phyloP scores from a whole-genome alignment of 495 filamentous ascomycete species.

The Amphirosellinia nigrospora region DNA sequence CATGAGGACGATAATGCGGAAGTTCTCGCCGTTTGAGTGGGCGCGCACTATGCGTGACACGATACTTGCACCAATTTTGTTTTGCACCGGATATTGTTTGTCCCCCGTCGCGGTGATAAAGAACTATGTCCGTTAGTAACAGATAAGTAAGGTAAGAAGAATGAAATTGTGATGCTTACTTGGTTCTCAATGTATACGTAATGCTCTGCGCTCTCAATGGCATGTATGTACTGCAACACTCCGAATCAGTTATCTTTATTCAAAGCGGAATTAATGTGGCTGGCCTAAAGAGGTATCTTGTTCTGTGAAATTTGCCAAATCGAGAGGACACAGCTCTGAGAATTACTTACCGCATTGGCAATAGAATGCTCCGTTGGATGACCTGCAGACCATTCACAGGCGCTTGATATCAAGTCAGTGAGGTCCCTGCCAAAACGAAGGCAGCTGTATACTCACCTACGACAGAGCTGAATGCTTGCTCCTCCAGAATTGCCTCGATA shows the following conservation, averaged over 20 bases:
- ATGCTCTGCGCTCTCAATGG: conserved; percentile 80
- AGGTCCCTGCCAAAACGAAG: conserved; percentile 24
- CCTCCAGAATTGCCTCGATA: conserved; percentile 19
- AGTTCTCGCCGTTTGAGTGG: conserved; percentile 71
- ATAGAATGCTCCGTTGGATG: conserved; percentile 81
- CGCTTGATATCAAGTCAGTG: conserved; percentile 46
- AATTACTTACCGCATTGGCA: conserved; percentile 63
- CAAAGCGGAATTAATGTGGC: neutral
- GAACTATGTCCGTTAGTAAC: conserved; percentile 57
- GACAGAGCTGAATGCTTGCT: conserved; percentile 47
- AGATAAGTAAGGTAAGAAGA: neutral
- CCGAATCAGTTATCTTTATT: neutral
- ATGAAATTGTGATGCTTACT: conserved; percentile 31
- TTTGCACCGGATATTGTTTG: conserved; percentile 78
- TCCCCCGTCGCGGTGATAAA: conserved; percentile 91
- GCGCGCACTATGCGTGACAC: conserved; percentile 87
- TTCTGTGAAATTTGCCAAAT: neutral
- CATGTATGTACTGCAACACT: conserved; percentile 65
- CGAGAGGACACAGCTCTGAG: neutral
- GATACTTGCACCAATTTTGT: conserved; percentile 87
- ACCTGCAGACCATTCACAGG: conserved; percentile 75
- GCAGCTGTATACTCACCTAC: conserved; percentile 43
- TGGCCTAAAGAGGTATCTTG: neutral
- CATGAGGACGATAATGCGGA: conserved; percentile 85
- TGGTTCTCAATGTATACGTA: conserved; percentile 97